Evolutionary conservation across 495 filamentous ascomycete species (phyloP).

Genomic region (Aspergillus avenaceus): DNA sequence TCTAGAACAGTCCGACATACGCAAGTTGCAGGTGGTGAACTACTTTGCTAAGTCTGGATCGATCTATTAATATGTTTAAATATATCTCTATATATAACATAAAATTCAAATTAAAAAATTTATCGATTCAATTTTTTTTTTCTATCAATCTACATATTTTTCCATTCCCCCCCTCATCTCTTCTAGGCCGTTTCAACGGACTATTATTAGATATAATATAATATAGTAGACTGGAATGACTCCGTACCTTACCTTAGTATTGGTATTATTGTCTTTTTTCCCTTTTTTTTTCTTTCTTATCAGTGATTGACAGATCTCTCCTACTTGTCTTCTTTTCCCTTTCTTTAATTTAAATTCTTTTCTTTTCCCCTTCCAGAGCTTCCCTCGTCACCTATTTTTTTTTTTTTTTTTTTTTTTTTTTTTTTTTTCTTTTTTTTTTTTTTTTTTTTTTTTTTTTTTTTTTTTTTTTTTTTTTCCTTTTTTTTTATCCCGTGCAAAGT

Average conservation of each 20-base stretch:
- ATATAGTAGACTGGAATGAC: too few relatives aligned
- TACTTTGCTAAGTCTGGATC: background rate
- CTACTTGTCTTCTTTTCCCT: background rate
- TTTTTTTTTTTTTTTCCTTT: background rate
- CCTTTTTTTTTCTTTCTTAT: too few relatives aligned
- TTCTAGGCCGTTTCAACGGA: background rate
- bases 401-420: background rate
- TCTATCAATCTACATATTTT: too few relatives aligned
- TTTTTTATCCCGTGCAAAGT: background rate
- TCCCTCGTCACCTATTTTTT: background rate
- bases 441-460: background rate
- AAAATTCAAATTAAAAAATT: too few relatives aligned
- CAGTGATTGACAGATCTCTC: too few relatives aligned
- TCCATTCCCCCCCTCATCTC: too few relatives aligned
- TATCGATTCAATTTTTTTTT: too few relatives aligned
- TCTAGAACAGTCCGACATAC: background rate
- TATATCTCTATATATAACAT: too few relatives aligned
- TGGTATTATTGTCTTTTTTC: background rate
- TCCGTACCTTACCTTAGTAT: conserved; percentile 2
- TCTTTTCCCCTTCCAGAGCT: background rate
- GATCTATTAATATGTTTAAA: background rate
- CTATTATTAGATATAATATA: background rate
- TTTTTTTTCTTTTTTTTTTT: background rate
- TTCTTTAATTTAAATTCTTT: background rate
- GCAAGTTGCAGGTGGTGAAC: background rate